Conservation (phyloP, 78 protist species). For the Dictyostelium brefeldianum region DNA sequence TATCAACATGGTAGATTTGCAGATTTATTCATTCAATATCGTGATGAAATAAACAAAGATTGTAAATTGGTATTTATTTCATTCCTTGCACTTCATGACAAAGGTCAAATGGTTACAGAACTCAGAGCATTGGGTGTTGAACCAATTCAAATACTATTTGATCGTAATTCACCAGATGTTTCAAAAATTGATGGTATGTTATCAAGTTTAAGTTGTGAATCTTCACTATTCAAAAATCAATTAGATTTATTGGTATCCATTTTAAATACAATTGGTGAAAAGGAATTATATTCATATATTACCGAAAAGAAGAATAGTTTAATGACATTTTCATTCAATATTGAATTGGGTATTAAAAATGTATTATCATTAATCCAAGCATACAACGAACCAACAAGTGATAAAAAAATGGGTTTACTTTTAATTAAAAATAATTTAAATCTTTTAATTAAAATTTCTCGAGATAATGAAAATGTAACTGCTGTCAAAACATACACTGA, state of each 20-base stretch:
- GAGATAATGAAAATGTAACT: not conserved
- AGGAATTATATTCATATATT: not conserved
- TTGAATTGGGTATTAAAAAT: constrained; percentile 2
- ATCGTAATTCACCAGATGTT: constrained; percentile 32
- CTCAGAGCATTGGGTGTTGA: not conserved
- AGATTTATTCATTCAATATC: constrained; percentile 27
- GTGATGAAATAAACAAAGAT: constrained; percentile 19
- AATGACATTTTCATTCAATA: not conserved
- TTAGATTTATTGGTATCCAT: not conserved
- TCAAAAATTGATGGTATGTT: constrained; percentile 53
- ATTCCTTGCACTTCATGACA: constrained; percentile 6
- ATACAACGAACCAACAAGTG: not conserved
- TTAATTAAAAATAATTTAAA: not conserved
- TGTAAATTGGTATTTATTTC: constrained; percentile 48
- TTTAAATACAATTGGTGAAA: not conserved
- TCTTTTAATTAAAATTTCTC: not conserved
- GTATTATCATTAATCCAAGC: not conserved
- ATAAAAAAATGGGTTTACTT: not conserved
- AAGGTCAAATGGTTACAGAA: constrained; percentile 68
- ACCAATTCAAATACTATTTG: constrained; percentile 43
- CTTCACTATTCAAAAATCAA: constrained; percentile 32
- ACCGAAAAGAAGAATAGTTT: not conserved
- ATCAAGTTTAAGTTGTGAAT: constrained; percentile 46
- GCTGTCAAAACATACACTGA: not conserved
- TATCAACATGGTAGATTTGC: not conserved